Percentiles rank a stretch among this genome's conserved stretches.
phyloP scores from a whole-genome alignment of 768 basidiomycete species.

The Phylloporus sp. region DNA sequence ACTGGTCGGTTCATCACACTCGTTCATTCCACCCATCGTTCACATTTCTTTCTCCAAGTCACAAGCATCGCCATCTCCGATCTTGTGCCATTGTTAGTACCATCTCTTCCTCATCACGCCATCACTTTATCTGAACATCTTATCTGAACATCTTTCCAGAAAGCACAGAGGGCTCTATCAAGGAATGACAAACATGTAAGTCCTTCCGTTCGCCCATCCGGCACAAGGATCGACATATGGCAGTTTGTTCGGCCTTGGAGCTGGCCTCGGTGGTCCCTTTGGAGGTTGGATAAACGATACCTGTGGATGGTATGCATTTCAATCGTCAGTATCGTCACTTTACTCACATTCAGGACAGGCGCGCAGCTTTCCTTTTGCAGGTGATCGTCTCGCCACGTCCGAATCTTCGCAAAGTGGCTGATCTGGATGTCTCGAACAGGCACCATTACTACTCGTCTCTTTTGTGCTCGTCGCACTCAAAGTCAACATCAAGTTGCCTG shows the following conservation, averaged over 20 bases:
- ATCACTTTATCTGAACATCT: slow-evolving; percentile 1
- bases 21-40: slow-evolving; percentile 12
- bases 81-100: slow-evolving; percentile 76
- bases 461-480: slow-evolving; percentile 66
- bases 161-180: slow-evolving; percentile 88
- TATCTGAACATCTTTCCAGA: slow-evolving; percentile 34
- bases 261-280: slow-evolving; percentile 72
- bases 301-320: slow-evolving; percentile 68
- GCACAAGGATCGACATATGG: slow-evolving; percentile 7
- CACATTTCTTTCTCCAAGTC: slow-evolving; percentile 48
- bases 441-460: slow-evolving; percentile 72
- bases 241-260: slow-evolving; percentile 80
- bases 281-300: slow-evolving; percentile 83
- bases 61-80: slow-evolving; percentile 83
- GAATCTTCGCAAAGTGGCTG: slow-evolving; percentile 1
- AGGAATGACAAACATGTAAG: slow-evolving; percentile 84
- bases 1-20: slow-evolving; percentile 48
- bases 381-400: slow-evolving; percentile 34
- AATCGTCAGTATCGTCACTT: not conserved
- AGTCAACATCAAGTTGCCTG: slow-evolving; percentile 73
- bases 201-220: not conserved
- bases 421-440: slow-evolving; percentile 37
- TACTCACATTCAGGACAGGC: slow-evolving; percentile 44
- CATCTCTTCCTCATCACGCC: not conserved
- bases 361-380: slow-evolving; percentile 82